Evolutionary conservation across 2,329 filamentous ascomycete genomes (phyloP), one percentile per base, ranked within the genome.

Genomic region (Myriosclerotinia duriaeana): DNA sequence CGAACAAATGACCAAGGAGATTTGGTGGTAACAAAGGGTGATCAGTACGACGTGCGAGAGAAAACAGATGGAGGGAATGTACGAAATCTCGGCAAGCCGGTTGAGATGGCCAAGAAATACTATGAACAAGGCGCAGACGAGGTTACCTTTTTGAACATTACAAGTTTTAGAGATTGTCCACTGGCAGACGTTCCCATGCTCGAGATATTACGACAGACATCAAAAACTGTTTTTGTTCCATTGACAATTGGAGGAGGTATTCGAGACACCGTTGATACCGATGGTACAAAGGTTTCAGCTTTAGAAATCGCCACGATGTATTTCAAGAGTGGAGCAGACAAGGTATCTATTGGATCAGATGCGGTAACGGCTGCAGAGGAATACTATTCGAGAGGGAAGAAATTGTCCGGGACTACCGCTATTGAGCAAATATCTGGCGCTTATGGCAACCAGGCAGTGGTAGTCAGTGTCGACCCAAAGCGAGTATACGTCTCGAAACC

Each of bases 91-190:
- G 95, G 95, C 71, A 99, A 99, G 79, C 95, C 95, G 1, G 93
- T 99, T 59, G 93, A 97, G 71, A 91, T 99, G 86, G 95, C 95
- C 11, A 87, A 87, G 78, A 88, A 87, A 74, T 99, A 99, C 82
- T 99, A 98, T 82, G 89, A 96, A 75, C 92, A 97, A 79, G 95
- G 95, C 68, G 93, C 95, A 15, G 95, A 99, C 78, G 95, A 99
- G 79, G 86, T 99, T 66, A 97, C 94, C 0, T 99, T 99, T 79
- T 84, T 99, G 72, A 99, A 99, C 83, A 99, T 99, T 76, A 99
- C 94, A 1, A 95, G 90, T 26, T 99, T 99, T 85, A 89, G 95
- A 69, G 95, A 98, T 81, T 96, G 93, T 71, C 95, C 95, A 9
- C 80, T 98, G 15, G 91, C 89, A 71, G 95, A 99, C 79, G 82